Evolutionary conservation across 169 alveolate species (phyloP).

Genomic region (Babesia divergens): DNA sequence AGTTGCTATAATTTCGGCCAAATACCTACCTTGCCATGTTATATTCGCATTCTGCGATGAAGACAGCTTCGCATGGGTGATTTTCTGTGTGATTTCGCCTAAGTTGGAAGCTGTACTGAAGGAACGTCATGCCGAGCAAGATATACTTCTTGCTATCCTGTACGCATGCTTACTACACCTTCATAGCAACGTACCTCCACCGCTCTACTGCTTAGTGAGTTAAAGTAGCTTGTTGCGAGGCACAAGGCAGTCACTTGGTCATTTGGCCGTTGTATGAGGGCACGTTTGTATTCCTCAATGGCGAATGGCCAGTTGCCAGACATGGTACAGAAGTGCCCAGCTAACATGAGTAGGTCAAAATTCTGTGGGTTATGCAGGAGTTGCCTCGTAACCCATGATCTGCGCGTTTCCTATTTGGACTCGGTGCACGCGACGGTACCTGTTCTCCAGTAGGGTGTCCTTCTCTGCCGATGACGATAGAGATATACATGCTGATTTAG

Average conservation of each 20-base stretch:
- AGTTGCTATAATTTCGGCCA: background rate
- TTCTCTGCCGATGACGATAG: conserved; percentile 62
- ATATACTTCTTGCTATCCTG: conserved; percentile 43
- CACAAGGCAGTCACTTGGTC: conserved; percentile 69
- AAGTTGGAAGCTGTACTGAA: conserved; percentile 30
- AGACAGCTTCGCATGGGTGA: conserved; percentile 22
- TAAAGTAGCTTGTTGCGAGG: conserved; percentile 66
- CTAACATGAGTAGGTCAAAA: conserved; percentile 64
- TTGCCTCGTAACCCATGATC: conserved; percentile 74
- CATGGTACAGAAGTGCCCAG: conserved; percentile 71
- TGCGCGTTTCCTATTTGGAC: background rate
- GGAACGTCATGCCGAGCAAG: conserved; percentile 55
- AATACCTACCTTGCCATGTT: conserved; percentile 57
- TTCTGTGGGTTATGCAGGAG: conserved; percentile 60
- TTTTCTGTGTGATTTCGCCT: conserved; percentile 1
- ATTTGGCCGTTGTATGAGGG: conserved; percentile 53
- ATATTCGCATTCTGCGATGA: conserved; percentile 49
- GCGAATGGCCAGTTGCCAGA: conserved; percentile 76
- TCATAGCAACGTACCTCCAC: conserved; percentile 30
- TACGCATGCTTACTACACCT: background rate
- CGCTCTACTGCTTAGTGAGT: conserved; percentile 57
- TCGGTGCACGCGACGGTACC: background rate
- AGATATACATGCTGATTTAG: conserved; percentile 46
- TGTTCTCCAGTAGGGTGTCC: conserved; percentile 60
- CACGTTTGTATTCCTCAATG: conserved; percentile 69